Evolutionary conservation across 352 stramenopile species (phyloP), one percentile per base, ranked within the genome.

Genomic region (Peronospora destructor): DNA sequence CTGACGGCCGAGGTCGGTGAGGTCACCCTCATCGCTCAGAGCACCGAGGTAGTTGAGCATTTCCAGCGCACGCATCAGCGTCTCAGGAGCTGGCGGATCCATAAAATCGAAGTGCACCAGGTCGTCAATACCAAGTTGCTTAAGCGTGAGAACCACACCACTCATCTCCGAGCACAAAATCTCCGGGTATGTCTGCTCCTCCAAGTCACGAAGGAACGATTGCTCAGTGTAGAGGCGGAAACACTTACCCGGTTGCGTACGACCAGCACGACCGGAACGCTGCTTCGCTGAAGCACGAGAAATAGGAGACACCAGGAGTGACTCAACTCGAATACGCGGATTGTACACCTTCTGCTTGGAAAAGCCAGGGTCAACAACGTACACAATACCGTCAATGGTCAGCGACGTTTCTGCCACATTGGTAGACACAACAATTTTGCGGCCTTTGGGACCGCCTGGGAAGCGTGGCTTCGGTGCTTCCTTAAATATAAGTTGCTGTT

Each of bases 311-410:
- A 99, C 96, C 21, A 99, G 76, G 41, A 99, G 68, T n/a, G 91
- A 98, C 71, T 99, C 96, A 9, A 99, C 96, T 37, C 96, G 88
- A 51, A 98, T 98, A 16, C 96, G 81, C 29, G 97, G 96, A 76
- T 99, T 99, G 79, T 99, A 99, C 16, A 98, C 92, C 75, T 98
- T 99, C 71, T 99, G 95, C 76, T 99, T 99, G 25, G 84, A 98
- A 63, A 99, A 99, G 40, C 97, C 97, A 17, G 96, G 94, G 73
- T 99, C 97, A 34, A 99, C 86, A 25, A 99, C 97, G 71, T 99
- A 99, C 13, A 99, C 95, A 53, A 99, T 98, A 17, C 96, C 97
- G 69, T 99, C 95, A 71, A 99, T 99, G 1, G 97, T 99, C n/a
- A 99, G 65, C 50, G 92, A 98, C 23, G 97, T 99, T 71, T 99